Percentiles rank a stretch among this genome's conserved stretches.
These are phyloP conservation scores for Gyromitra esculenta DNA, from an alignment of 2,329 filamentous ascomycete genomes.

Conservation along the genomic window DNA sequence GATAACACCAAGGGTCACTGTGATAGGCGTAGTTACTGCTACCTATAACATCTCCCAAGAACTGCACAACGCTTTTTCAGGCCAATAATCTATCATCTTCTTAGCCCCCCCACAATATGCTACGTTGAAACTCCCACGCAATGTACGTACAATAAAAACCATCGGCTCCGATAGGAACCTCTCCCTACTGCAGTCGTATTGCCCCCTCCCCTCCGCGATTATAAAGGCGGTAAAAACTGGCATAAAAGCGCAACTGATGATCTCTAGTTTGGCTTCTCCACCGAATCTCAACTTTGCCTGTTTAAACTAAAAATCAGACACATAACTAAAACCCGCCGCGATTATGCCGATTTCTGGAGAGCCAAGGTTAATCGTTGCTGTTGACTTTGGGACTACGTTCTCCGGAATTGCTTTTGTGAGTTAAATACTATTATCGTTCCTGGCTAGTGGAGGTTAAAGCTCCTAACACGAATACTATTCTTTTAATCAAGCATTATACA, in stretches of 20 bases:
- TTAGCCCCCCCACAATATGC: background rate
- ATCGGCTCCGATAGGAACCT: background rate
- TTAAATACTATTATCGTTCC: background rate
- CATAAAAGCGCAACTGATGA: conserved; percentile 9
- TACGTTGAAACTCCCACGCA: background rate
- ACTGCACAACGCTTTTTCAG: no score
- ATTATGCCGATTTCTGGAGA: conserved; percentile 18
- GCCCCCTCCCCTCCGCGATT: background rate
- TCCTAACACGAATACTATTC: background rate
- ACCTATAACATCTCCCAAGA: no score
- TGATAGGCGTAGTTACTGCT: no score
- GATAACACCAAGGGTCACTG: no score
- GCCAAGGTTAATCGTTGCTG: conserved; percentile 42
- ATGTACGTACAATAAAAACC: background rate
- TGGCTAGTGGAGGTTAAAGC: background rate
- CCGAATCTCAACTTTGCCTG: background rate
- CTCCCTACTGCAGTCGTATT: background rate
- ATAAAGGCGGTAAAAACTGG: background rate
- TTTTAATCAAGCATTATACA: conserved; percentile 36
- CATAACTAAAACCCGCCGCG: background rate
- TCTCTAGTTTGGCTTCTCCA: background rate
- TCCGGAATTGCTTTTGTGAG: conserved; percentile 46
- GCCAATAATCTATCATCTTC: no score
- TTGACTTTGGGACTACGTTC: conserved; percentile 50
- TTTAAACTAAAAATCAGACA: background rate